A percentile compares a stretch with the other conserved stretches of the same genome.
Evolutionary conservation across 1,139 yeast genomes (phyloP).

Genomic region (Candida tropicalis): DNA sequence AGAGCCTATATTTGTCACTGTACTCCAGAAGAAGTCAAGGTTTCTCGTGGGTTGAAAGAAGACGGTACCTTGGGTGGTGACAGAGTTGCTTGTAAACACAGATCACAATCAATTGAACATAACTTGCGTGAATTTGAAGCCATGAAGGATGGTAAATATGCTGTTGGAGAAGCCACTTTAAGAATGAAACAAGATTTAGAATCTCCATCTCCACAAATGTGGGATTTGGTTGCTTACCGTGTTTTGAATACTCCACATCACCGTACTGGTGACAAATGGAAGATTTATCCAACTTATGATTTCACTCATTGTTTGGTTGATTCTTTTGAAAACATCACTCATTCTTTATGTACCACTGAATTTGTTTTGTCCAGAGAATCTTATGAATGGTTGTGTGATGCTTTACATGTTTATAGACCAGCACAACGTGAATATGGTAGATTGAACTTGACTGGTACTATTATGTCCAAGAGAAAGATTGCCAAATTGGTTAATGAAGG

Average conservation of each 20-base stretch:
- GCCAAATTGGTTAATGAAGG: constrained; percentile 84
- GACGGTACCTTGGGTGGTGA: constrained; percentile 95
- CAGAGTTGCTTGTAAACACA: constrained; percentile 79
- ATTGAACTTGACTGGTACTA: constrained; percentile 90
- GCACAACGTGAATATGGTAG: constrained; percentile 99
- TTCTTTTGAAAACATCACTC: constrained; percentile 94
- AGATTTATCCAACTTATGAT: constrained; percentile 96
- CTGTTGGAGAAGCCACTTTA: constrained; percentile 89
- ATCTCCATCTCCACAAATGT: constrained; percentile 98
- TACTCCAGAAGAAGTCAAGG: constrained; percentile 87
- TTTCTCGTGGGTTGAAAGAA: constrained; percentile 83
- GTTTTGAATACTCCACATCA: constrained; percentile 91
- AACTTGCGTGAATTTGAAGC: constrained; percentile 79
- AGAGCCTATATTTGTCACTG: constrained; percentile 93
- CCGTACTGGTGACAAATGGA: constrained; percentile 97
- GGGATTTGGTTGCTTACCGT: constrained; percentile 99
- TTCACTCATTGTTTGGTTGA: constrained; percentile 99
- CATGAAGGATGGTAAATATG: constrained; percentile 88
- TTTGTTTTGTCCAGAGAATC: constrained; percentile 90
- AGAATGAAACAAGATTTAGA: constrained; percentile 94
- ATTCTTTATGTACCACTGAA: constrained; percentile 94
- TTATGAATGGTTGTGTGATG: constrained; percentile 98
- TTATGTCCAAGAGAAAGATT: constrained; percentile 93
- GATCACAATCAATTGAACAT: constrained; percentile 69
- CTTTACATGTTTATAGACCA: constrained; percentile 91